These are phyloP conservation scores for Polygonum aviculare DNA, from an alignment of 148 eudicot genomes.

Conservation along the genomic window DNA sequence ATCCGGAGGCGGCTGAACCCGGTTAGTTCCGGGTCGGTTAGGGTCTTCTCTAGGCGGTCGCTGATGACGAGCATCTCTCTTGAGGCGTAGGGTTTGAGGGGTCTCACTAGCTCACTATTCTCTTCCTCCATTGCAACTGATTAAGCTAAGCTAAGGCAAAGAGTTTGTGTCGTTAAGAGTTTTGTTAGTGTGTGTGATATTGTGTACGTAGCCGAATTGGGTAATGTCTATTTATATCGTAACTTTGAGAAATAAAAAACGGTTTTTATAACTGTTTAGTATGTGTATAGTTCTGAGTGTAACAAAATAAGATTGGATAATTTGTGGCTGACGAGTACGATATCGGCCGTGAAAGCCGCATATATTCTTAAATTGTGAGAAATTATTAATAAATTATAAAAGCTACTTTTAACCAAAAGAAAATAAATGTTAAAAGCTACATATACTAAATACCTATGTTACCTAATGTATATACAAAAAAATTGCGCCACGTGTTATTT, in stretches of 20 bases:
- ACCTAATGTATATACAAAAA: too few relatives aligned
- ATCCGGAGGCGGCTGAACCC: conserved; percentile 13
- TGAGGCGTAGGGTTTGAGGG: background rate
- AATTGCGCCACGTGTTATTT: too few relatives aligned
- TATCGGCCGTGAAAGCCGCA: background rate
- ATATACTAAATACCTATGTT: too few relatives aligned
- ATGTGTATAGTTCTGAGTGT: background rate
- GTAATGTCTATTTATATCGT: too few relatives aligned
- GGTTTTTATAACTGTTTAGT: too few relatives aligned
- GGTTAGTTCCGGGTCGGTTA: conserved; percentile 16
- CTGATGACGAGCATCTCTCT: background rate
- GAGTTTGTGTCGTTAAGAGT: too few relatives aligned
- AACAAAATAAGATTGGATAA: background rate
- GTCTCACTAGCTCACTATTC: background rate
- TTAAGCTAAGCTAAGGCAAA: background rate
- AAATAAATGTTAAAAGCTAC: too few relatives aligned
- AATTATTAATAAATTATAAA: too few relatives aligned
- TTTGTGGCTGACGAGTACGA: background rate
- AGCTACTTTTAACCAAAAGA: too few relatives aligned
- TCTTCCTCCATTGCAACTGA: background rate
- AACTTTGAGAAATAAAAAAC: too few relatives aligned
- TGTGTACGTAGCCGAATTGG: background rate
- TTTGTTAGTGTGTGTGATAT: background rate
- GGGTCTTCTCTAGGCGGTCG: conserved; percentile 26
- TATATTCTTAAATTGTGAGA: too few relatives aligned